Percentiles rank a stretch among this genome's conserved stretches.
These are phyloP conservation scores for Herpetospermum pedunculosum DNA, from an alignment of 306 rosid genomes.

Conservation along the genomic window DNA sequence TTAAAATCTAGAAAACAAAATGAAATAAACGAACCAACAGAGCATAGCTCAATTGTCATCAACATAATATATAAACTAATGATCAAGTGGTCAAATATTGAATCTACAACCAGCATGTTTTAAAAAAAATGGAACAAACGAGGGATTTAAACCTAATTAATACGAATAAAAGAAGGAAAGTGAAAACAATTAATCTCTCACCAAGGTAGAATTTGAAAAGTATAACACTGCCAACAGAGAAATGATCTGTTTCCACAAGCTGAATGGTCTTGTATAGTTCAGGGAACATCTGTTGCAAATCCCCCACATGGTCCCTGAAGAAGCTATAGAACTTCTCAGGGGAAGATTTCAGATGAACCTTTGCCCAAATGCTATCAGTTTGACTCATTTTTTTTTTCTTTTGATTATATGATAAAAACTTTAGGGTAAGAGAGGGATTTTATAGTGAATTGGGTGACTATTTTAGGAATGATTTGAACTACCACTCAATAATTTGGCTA, in stretches of 20 bases:
- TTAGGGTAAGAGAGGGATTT: not conserved
- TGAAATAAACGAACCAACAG: too few species aligned
- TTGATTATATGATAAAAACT: not conserved
- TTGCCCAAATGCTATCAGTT: conserved; percentile 6
- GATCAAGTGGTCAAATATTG: too few species aligned
- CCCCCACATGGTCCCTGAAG: conserved; percentile 5
- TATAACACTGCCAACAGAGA: not conserved
- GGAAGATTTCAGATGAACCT: conserved; percentile 7
- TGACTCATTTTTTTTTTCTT: not conserved
- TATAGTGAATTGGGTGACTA: not conserved
- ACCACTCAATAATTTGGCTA: not conserved
- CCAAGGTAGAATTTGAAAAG: not conserved
- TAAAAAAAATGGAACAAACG: too few species aligned
- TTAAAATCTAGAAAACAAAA: too few species aligned
- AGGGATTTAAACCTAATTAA: not conserved
- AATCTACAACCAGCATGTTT: too few species aligned
- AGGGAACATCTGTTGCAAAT: conserved; percentile 12
- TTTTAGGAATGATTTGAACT: not conserved
- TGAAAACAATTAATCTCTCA: not conserved
- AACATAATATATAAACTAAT: too few species aligned
- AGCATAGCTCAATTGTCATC: too few species aligned
- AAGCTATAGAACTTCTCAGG: conserved; percentile 10
- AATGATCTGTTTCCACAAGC: not conserved
- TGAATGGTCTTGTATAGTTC: conserved; percentile 3
- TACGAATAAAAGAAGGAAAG: not conserved